These are phyloP conservation scores for Hirschfeldia incana DNA, from an alignment of 345 rosid species.

Conservation along the genomic window DNA sequence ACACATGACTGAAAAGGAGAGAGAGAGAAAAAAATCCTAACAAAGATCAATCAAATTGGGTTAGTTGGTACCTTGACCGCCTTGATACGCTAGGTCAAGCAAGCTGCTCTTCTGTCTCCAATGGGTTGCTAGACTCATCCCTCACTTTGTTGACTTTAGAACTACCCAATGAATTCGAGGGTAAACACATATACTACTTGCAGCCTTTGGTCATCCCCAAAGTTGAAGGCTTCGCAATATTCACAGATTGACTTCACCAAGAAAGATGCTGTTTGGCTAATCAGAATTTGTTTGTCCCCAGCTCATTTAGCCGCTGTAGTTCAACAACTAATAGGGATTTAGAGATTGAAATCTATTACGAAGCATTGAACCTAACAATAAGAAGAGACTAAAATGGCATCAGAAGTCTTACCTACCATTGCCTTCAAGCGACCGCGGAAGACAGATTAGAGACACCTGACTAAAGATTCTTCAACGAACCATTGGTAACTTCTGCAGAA, in stretches of 20 bases:
- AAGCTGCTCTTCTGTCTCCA: constrained; percentile 29
- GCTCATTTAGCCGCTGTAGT: neutral
- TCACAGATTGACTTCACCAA: neutral
- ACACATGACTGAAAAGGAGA: neutral
- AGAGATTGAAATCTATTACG: neutral
- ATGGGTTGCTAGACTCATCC: constrained; percentile 23
- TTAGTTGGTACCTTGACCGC: constrained; percentile 36
- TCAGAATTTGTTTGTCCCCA: neutral
- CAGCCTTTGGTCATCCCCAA: constrained; percentile 18
- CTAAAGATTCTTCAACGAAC: constrained; percentile 19
- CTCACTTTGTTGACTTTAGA: constrained; percentile 42
- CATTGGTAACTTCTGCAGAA: constrained; percentile 6
- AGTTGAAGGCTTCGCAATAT: too few species aligned
- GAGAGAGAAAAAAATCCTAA: neutral
- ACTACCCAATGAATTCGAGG: constrained; percentile 24
- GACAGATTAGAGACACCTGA: constrained; percentile 13
- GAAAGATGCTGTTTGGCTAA: neutral
- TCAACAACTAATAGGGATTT: neutral
- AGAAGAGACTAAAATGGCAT: neutral
- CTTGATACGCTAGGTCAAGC: constrained; percentile 34
- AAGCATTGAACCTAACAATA: neutral
- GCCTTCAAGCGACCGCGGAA: constrained; percentile 1
- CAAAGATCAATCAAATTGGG: neutral
- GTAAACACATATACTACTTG: constrained; percentile 47
- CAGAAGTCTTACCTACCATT: neutral